Conservation (phyloP, 1,139 yeast genomes). For the Saccharomyces hybrid region DNA sequence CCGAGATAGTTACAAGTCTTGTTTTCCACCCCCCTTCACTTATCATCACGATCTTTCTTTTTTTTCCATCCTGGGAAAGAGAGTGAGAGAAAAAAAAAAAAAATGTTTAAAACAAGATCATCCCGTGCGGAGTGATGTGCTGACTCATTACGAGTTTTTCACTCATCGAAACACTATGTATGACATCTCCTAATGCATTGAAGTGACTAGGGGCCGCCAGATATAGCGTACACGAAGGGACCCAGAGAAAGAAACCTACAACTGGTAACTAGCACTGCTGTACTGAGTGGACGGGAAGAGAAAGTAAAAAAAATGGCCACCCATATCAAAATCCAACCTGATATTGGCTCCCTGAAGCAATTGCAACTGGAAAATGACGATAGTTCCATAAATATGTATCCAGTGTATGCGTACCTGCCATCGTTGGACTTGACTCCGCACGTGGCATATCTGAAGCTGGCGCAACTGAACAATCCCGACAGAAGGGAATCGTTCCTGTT, state of each 20-base stretch:
- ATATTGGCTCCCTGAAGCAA: conserved; percentile 42
- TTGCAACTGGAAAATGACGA: conserved; percentile 39
- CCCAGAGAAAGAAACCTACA: neutral
- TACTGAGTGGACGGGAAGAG: neutral
- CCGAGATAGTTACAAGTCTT: neutral
- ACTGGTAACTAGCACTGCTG: neutral
- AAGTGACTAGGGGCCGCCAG: neutral
- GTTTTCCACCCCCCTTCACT: neutral
- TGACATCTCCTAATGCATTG: neutral
- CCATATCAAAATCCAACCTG: conserved; percentile 46
- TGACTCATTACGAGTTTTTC: neutral
- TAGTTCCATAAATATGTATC: conserved; percentile 46
- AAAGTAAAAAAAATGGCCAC: neutral
- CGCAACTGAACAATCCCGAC: conserved; percentile 54
- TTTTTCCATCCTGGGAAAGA: neutral
- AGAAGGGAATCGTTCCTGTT: conserved; percentile 69
- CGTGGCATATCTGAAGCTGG: conserved; percentile 76
- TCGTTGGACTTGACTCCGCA: conserved; percentile 82
- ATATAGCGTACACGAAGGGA: neutral
- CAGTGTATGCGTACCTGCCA: conserved; percentile 66
- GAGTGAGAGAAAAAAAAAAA: neutral
- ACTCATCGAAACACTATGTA: neutral
- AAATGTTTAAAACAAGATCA: neutral
- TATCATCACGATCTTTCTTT: neutral
- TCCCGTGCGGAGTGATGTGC: neutral